Conservation (phyloP, 768 basidiomycete species). For the Termitomyces sp. region DNA sequence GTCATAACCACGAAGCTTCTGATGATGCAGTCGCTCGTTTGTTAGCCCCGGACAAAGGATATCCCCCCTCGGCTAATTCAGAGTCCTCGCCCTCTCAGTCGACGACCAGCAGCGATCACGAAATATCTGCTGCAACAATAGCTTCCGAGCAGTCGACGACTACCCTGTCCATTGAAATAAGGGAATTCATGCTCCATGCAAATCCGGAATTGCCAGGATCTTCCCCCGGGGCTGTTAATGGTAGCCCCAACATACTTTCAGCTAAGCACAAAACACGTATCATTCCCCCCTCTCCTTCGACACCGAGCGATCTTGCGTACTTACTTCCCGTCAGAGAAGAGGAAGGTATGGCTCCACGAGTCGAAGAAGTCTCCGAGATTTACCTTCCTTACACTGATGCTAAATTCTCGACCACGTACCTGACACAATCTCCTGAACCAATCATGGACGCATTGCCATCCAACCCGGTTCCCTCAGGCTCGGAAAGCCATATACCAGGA, state of each 20-base stretch:
- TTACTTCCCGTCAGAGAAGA: not conserved
- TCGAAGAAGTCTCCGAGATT: not conserved
- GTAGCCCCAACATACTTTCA: not conserved
- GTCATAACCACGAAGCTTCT: not conserved
- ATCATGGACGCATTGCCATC: not conserved
- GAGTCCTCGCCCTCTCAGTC: not conserved
- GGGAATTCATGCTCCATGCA: not conserved
- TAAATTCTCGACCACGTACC: not conserved
- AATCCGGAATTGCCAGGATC: not conserved
- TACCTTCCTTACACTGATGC: not conserved
- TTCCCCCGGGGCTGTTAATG: not conserved
- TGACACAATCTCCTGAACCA: conserved; percentile 1
- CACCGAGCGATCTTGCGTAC: not conserved
- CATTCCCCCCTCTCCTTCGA: not conserved
- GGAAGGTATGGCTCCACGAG: not conserved
- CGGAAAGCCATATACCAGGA: not conserved
- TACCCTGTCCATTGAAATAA: not conserved
- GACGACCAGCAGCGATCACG: not conserved
- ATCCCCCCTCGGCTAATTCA: not conserved
- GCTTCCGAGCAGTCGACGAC: not conserved
- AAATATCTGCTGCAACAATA: not conserved
- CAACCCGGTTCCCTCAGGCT: not conserved
- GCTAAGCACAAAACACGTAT: not conserved
- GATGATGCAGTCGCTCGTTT: conserved; percentile 22
- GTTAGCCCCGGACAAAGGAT: not conserved